phyloP scores from a whole-genome alignment of 179 eudicot species.

The Carnegiea gigantea region DNA sequence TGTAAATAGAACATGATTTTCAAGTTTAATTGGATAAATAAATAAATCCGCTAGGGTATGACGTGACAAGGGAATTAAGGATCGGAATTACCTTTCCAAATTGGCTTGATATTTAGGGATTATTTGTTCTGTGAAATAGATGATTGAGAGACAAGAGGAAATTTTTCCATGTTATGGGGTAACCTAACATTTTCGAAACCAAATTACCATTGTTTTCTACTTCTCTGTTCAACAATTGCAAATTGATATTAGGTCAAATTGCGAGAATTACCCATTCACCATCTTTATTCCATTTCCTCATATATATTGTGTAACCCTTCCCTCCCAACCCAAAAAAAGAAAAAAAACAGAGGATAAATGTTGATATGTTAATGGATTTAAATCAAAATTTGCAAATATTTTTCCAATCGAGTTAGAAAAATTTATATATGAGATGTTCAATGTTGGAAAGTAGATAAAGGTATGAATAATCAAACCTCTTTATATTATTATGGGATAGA shows the following conservation, averaged over 20 bases:
- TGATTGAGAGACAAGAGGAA: slow-evolving; percentile 32
- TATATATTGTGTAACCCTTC: too few relatives aligned
- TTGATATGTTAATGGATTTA: too few relatives aligned
- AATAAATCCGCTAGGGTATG: not conserved
- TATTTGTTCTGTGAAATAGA: slow-evolving; percentile 23
- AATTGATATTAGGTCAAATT: not conserved
- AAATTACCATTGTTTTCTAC: not conserved
- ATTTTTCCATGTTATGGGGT: slow-evolving; percentile 42
- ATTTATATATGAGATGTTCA: too few relatives aligned
- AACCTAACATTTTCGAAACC: slow-evolving; percentile 23
- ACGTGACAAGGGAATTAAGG: not conserved
- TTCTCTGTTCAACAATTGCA: not conserved
- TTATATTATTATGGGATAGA: too few relatives aligned
- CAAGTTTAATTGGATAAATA: not conserved
- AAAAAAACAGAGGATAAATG: too few relatives aligned
- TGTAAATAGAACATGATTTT: too few relatives aligned
- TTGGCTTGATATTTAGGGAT: not conserved
- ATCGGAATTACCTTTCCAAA: not conserved
- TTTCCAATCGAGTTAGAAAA: too few relatives aligned
- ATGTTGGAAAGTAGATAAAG: too few relatives aligned
- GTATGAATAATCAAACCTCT: too few relatives aligned
- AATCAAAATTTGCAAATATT: too few relatives aligned
- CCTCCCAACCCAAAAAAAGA: too few relatives aligned
- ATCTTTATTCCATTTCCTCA: too few relatives aligned
- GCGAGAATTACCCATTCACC: not conserved